phyloP scores from a whole-genome alignment of 106 monocot genomes.

The Iris macrosiphon region DNA sequence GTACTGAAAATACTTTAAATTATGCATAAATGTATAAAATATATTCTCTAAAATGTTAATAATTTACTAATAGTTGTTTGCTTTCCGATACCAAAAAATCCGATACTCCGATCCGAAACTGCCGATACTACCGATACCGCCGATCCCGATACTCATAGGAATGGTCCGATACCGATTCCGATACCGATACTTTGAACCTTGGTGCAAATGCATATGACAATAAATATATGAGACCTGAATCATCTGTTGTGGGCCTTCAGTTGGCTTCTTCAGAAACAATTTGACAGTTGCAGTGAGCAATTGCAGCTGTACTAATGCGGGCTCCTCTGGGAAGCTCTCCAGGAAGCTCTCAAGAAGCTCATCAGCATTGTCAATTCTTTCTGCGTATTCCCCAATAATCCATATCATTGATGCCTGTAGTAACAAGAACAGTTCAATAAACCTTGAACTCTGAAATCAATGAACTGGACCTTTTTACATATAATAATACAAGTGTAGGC shows the following conservation, averaged over 20 bases:
- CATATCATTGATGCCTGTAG: constrained; percentile 98
- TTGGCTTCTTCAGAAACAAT: constrained; percentile 98
- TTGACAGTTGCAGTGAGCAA: constrained; percentile 97
- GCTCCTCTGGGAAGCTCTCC: constrained; percentile 95
- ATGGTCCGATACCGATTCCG: too few relatives aligned
- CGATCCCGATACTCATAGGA: too few relatives aligned
- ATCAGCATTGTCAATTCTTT: constrained; percentile 99
- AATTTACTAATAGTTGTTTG: too few relatives aligned
- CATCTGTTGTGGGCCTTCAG: constrained; percentile 99
- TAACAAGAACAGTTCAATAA: constrained; percentile 3
- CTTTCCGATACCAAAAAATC: too few relatives aligned
- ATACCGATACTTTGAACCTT: too few relatives aligned
- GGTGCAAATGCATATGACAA: too few relatives aligned
- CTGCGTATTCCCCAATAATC: constrained; percentile 99
- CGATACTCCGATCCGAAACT: too few relatives aligned
- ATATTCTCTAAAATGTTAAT: too few relatives aligned
- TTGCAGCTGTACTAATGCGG: constrained; percentile 89
- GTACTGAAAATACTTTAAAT: too few relatives aligned
- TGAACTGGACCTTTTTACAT: background rate
- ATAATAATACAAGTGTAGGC: background rate
- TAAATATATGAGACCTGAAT: constrained; percentile 62
- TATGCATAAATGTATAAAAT: too few relatives aligned
- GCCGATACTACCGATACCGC: too few relatives aligned
- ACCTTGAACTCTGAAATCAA: background rate
- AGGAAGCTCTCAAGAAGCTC: constrained; percentile 98